Percentiles rank a stretch among this genome's conserved stretches.
Evolutionary conservation across 805 yeast species (phyloP).

Genomic region (Candida methanosorbosa): DNA sequence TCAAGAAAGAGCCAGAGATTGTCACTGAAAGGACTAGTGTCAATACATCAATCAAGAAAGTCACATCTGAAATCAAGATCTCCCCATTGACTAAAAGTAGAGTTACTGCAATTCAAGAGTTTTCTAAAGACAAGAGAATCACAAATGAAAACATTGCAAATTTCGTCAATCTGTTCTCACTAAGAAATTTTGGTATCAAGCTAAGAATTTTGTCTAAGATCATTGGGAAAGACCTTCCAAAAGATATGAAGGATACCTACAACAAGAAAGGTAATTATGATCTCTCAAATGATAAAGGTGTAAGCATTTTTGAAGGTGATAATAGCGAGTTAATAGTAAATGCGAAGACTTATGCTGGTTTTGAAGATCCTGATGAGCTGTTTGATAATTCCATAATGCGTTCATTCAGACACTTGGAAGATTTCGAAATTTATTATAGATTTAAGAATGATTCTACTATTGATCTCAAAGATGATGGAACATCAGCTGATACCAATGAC

Average conservation of each 20-base stretch:
- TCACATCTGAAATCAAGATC: too few relatives aligned
- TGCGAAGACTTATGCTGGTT: slow-evolving; percentile 21
- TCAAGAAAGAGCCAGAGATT: too few relatives aligned
- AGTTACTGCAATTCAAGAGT: slow-evolving; percentile 6
- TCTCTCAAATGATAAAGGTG: slow-evolving; percentile 11
- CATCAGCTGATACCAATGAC: too few relatives aligned
- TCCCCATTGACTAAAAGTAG: slow-evolving; percentile 7
- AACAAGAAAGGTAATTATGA: too few relatives aligned
- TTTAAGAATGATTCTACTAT: slow-evolving; percentile 1
- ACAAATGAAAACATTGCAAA: slow-evolving; percentile 10
- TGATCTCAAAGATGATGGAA: too few relatives aligned
- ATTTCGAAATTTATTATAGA: slow-evolving; percentile 17
- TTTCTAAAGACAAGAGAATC: slow-evolving; percentile 10
- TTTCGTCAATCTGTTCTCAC: slow-evolving; percentile 13
- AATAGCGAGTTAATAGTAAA: slow-evolving; percentile 8
- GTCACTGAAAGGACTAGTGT: too few relatives aligned
- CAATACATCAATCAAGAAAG: too few relatives aligned
- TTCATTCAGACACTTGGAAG: slow-evolving; percentile 12
- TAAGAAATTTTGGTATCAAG: slow-evolving; percentile 16
- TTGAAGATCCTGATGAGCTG: slow-evolving; percentile 8
- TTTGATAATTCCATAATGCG: slow-evolving; percentile 14
- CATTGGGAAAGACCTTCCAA: slow-evolving; percentile 6
- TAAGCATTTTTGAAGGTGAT: slow-evolving; percentile 11
- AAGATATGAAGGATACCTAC: too few relatives aligned
- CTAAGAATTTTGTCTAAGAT: slow-evolving; percentile 12